Evolutionary conservation across 768 basidiomycete species (phyloP).

Genomic region (Piloderma croceum): DNA sequence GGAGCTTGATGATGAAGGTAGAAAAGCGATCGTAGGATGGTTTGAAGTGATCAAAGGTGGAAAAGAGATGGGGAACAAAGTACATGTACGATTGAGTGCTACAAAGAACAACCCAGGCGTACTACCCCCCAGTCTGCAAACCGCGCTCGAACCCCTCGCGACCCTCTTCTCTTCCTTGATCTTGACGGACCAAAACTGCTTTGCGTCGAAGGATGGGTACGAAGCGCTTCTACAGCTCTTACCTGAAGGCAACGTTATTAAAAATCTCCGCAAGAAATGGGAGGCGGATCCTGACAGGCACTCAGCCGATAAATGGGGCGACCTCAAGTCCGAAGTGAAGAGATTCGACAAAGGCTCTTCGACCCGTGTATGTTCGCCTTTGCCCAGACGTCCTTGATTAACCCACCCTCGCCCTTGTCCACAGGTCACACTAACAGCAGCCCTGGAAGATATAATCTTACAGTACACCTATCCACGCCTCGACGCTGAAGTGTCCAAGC

Average conservation of each 20-base stretch:
- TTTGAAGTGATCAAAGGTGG: slow-evolving; percentile 79
- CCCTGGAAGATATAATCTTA: slow-evolving; percentile 83
- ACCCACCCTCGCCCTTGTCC: slow-evolving; percentile 1
- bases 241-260: slow-evolving; percentile 52
- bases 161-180: slow-evolving; percentile 61
- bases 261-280: slow-evolving; percentile 56
- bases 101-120: too few species aligned
- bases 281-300: slow-evolving; percentile 40
- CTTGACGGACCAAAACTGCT: slow-evolving; percentile 81
- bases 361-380: slow-evolving; percentile 25
- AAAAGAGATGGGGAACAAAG: slow-evolving; percentile 75
- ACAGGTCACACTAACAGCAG: slow-evolving; percentile 33
- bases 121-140: slow-evolving; percentile 23
- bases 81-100: slow-evolving; percentile 65
- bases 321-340: slow-evolving; percentile 44
- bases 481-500: slow-evolving; percentile 96
- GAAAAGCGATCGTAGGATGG: slow-evolving; percentile 81
- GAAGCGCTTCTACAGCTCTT: slow-evolving; percentile 70
- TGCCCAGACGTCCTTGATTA: neutral
- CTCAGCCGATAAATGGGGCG: slow-evolving; percentile 72
- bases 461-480: slow-evolving; percentile 95
- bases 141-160: slow-evolving; percentile 46
- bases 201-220: slow-evolving; percentile 63
- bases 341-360: slow-evolving; percentile 24
- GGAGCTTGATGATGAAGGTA: slow-evolving; percentile 85